A percentile compares a stretch with the other conserved stretches of the same genome.
These are phyloP conservation scores for Bryum argenteum DNA, from an alignment of 225 moss, liverwort and hornwort genomes.

Conservation along the genomic window DNA sequence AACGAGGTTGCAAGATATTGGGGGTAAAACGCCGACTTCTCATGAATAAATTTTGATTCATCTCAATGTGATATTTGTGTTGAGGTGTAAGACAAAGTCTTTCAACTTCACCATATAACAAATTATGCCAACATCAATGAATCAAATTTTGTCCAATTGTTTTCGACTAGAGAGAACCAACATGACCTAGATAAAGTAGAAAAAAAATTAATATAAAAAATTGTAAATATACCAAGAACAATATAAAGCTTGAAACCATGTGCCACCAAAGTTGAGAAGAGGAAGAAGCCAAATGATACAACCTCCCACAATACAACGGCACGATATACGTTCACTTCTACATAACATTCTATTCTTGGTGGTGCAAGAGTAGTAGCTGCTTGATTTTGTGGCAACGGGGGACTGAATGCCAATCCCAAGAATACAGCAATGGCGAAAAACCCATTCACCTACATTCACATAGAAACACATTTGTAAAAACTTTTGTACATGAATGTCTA, in stretches of 20 bases:
- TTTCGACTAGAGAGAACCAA: neutral
- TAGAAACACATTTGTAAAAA: conserved; percentile 8
- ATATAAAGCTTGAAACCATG: conserved; percentile 89
- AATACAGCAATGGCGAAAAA: conserved; percentile 87
- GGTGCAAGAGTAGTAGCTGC: conserved; percentile 50
- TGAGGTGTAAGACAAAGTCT: too few species aligned
- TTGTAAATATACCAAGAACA: conserved; percentile 49
- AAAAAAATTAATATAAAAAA: neutral
- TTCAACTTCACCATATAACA: too few species aligned
- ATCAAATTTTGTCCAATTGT: too few species aligned
- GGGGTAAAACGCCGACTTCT: too few species aligned
- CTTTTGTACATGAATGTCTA: neutral
- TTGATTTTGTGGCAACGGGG: conserved; percentile 49
- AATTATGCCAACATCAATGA: too few species aligned
- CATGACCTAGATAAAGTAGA: neutral
- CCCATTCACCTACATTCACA: conserved; percentile 64
- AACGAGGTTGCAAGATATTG: too few species aligned
- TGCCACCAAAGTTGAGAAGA: conserved; percentile 84
- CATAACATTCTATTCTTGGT: conserved; percentile 51
- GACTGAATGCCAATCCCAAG: conserved; percentile 65
- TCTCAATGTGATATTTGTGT: too few species aligned
- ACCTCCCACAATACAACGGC: conserved; percentile 79
- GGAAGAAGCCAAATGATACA: conserved; percentile 82
- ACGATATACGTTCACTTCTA: conserved; percentile 59
- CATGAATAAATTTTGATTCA: too few species aligned